phyloP scores from a whole-genome alignment of 768 basidiomycete species.

The Epithele typhae region DNA sequence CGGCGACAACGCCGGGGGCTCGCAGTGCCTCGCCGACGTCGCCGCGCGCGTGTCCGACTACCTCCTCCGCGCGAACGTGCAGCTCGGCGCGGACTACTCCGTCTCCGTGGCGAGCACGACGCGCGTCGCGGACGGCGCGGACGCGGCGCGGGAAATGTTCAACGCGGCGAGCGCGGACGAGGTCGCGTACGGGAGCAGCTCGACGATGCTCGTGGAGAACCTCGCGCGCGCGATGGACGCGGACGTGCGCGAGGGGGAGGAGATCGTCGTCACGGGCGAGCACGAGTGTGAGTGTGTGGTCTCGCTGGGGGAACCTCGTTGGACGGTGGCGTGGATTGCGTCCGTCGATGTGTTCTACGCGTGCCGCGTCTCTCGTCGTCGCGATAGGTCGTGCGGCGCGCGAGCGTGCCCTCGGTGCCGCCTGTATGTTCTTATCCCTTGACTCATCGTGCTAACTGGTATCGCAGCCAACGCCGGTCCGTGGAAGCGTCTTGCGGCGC shows the following conservation, averaged over 20 bases:
- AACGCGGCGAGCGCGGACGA: slow-evolving; percentile 61
- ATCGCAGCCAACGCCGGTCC: slow-evolving; percentile 63
- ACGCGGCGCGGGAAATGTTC: slow-evolving; percentile 53
- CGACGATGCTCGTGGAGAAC: slow-evolving; percentile 68
- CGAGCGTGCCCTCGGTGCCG: no score
- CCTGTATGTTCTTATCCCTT: neutral
- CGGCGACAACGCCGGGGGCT: slow-evolving; percentile 77
- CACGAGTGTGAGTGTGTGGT: slow-evolving; percentile 58
- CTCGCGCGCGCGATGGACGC: slow-evolving; percentile 57
- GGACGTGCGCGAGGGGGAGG: slow-evolving; percentile 55
- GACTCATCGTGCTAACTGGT: no score
- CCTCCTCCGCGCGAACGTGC: slow-evolving; percentile 66
- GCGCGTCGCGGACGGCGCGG: slow-evolving; percentile 46
- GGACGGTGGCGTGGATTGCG: neutral
- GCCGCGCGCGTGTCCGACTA: slow-evolving; percentile 64
- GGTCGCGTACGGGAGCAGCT: slow-evolving; percentile 62
- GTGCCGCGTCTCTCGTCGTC: no score
- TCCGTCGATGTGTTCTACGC: neutral
- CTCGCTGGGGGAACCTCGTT: neutral
- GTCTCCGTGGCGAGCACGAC: slow-evolving; percentile 50
- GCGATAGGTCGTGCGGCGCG: no score
- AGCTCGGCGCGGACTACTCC: slow-evolving; percentile 68
- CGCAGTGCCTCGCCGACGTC: slow-evolving; percentile 52
- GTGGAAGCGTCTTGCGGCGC: slow-evolving; percentile 71
- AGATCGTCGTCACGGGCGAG: slow-evolving; percentile 75